phyloP scores from a whole-genome alignment of 768 basidiomycete species.

The Mycena galopus region DNA sequence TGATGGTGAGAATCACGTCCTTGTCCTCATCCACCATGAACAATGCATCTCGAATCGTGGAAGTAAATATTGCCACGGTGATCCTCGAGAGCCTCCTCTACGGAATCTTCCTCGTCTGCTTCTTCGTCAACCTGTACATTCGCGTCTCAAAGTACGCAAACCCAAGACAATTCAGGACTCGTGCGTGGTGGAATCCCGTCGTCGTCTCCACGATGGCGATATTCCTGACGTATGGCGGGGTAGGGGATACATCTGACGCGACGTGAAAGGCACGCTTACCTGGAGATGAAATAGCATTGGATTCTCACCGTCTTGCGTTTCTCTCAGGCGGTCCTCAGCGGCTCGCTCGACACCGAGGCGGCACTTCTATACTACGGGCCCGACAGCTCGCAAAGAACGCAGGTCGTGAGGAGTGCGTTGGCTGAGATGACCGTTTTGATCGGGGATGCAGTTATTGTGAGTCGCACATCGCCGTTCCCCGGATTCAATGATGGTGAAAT shows the following conservation, averaged over 20 bases:
- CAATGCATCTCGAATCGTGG: background rate
- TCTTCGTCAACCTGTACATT: conserved; percentile 1
- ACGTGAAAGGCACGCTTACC: background rate
- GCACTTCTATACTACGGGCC: background rate
- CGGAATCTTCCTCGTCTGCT: conserved; percentile 3
- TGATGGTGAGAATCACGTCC: background rate
- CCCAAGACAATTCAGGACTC: background rate
- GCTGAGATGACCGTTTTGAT: conserved; percentile 8
- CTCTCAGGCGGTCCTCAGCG: background rate
- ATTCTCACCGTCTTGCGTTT: conserved; percentile 9
- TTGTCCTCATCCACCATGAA: conserved; percentile 6
- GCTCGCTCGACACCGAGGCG: background rate
- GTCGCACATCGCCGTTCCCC: background rate
- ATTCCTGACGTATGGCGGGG: conserved; percentile 5
- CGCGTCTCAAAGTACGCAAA: background rate
- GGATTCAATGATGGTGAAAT: background rate
- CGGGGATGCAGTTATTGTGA: conserved; percentile 23
- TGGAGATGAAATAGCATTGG: conserved; percentile 18
- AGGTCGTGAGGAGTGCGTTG: conserved; percentile 4
- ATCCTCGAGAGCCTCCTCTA: conserved; percentile 14
- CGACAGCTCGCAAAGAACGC: background rate
- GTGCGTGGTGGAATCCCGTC: conserved; percentile 18
- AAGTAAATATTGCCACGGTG: conserved; percentile 12
- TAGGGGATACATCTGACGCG: background rate
- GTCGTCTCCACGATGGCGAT: conserved; percentile 19